A percentile compares a stretch with the other conserved stretches of the same genome.
Conservation (phyloP, 257 asterid species). For the Cynanchum wilfordii region DNA sequence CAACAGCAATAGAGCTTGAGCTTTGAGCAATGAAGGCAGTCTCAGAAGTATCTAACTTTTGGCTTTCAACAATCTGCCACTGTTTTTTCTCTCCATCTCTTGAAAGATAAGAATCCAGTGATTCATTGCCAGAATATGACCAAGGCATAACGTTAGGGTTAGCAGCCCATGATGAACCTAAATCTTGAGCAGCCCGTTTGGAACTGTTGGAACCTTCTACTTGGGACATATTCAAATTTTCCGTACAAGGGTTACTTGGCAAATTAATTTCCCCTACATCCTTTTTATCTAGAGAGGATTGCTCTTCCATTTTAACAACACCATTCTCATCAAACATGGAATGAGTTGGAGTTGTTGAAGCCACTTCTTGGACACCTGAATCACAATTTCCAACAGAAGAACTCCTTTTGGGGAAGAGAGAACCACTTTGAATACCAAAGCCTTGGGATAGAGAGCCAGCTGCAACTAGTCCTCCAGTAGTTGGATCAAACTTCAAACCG, state of each 20-base stretch:
- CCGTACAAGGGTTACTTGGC: conserved; percentile 12
- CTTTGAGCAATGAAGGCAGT: conserved; percentile 26
- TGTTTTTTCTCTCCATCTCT: conserved; percentile 16
- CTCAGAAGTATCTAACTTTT: conserved; percentile 26
- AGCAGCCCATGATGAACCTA: conserved; percentile 22
- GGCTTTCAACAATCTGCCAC: conserved; percentile 9
- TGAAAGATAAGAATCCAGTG: conserved; percentile 27
- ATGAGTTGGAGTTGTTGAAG: conserved; percentile 23
- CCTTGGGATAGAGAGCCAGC: conserved; percentile 40
- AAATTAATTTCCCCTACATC: conserved; percentile 15
- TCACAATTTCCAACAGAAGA: conserved; percentile 18
- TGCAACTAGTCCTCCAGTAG: conserved; percentile 46
- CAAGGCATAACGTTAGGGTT: conserved; percentile 24
- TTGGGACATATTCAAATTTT: conserved; percentile 13
- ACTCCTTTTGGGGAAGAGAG: conserved; percentile 19
- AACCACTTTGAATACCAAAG: conserved; percentile 25
- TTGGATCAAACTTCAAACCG: conserved; percentile 60
- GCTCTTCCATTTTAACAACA: conserved; percentile 56
- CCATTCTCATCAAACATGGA: conserved; percentile 26
- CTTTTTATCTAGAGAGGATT: conserved; percentile 26
- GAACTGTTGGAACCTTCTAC: conserved; percentile 20
- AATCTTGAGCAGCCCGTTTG: conserved; percentile 31
- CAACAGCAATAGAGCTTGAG: conserved; percentile 30
- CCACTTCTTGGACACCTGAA: conserved; percentile 22
- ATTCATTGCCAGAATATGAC: conserved; percentile 27